Evolutionary conservation across 306 rosid species (phyloP).

Genomic region (Sechiopsis laciniata): DNA sequence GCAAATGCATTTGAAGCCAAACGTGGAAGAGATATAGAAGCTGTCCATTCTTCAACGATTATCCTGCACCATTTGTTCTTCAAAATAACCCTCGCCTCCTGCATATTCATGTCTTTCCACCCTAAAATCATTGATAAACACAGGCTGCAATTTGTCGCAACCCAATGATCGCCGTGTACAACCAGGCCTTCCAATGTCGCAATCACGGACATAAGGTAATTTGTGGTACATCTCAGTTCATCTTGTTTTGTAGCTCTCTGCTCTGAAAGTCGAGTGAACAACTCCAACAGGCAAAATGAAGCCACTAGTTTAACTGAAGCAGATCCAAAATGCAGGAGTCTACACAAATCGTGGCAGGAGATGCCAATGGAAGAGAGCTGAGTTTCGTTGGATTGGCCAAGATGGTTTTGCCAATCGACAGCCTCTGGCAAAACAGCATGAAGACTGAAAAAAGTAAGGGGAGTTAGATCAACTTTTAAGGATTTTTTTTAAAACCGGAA

Average conservation of each 20-base stretch:
- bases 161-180: conserved; percentile 52
- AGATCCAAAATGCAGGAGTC: conserved; percentile 80
- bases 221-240: conserved; percentile 41
- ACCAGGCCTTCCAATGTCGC: conserved; percentile 65
- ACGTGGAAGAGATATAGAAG: conserved; percentile 59
- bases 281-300: conserved; percentile 66
- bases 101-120: conserved; percentile 45
- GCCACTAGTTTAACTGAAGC: conserved; percentile 52
- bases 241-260: conserved; percentile 43
- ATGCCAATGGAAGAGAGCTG: conserved; percentile 55
- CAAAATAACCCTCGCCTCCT: conserved; percentile 30
- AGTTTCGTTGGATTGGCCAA: conserved; percentile 38
- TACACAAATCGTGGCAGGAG: conserved; percentile 70
- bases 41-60: conserved; percentile 71
- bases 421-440: conserved; percentile 52
- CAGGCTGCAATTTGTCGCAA: conserved; percentile 66
- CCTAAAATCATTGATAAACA: conserved; percentile 58
- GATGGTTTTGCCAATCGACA: conserved; percentile 69
- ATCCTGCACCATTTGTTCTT: conserved; percentile 63
- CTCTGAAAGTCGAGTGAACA: conserved; percentile 56
- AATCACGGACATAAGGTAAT: conserved; percentile 56
- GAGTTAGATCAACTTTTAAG: conserved; percentile 21
- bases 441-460: conserved; percentile 41
- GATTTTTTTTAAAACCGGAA: too few relatives aligned
- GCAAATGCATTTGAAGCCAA: conserved; percentile 49